Base-by-base conservation (phyloP, 2,329 filamentous ascomycete species). In the Talaromyces atroroseus region DNA sequence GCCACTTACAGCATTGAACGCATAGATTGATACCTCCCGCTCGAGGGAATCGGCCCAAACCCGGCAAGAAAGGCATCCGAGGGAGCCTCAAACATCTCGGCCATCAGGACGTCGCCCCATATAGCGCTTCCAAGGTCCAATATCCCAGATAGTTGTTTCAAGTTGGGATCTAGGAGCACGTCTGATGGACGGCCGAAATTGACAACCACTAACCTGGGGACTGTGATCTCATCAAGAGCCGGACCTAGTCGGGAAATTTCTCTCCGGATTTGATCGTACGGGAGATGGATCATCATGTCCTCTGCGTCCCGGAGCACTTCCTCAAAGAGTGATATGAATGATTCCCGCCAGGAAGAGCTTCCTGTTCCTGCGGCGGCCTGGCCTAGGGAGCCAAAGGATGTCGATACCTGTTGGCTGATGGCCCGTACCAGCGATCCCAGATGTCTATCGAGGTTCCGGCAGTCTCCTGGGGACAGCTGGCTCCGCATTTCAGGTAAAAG, bases 101-200 rank as follows among this genome's bases (percentile, higher is more conserved):
- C 77, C 74, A 84, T 76, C 58, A 79, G 71, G 10, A 78, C 68
- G 65, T 84, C 82, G 1, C 82, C 82, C 80, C 81, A 84, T 3
- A 83, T 64, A 14, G 78, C 76, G 52, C 74, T 77, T 8, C 79
- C 77, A 57, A 80, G 80, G 56, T 81, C 81, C 12, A 80, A 65
- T 11, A 84, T 62, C 1, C 80, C 81, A 1, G 74, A 75, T 8
- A 84, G 61, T 42, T 74, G 68, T 58, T 75, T 78, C 0, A 74
- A 78, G 11, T 67, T 65, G 34, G 76, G 73, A 57, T 84, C 74
- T 29, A 84, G 63, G 11, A 83, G 67, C 5, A 83, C 73, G 56
- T 82, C 80, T 8, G 75, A 72, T 11, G 76, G 71, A 36, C 74
- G 70, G 16, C 78, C 77, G 42, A 79, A 71, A 52, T 80, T 73